These are phyloP conservation scores for Nicotiana knightiana DNA, from an alignment of 257 asterid genomes.

Conservation along the genomic window DNA sequence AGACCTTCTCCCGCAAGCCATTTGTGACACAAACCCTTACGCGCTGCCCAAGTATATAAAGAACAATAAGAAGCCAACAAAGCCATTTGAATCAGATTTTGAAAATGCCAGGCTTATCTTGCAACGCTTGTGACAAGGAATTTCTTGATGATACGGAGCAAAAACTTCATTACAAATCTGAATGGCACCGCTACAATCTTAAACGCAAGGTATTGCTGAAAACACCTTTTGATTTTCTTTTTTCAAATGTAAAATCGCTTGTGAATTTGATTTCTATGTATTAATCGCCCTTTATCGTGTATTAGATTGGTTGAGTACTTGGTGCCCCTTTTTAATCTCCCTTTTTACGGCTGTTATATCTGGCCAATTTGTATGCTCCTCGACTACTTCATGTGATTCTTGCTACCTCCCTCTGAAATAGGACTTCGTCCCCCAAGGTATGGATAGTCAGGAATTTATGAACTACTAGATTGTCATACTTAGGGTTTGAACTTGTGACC, in stretches of 20 bases:
- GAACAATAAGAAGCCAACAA: neutral
- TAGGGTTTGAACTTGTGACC: too few relatives aligned
- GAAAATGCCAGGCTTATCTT: conserved; percentile 51
- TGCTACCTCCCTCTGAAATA: too few relatives aligned
- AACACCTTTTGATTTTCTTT: neutral
- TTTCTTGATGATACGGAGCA: conserved; percentile 61
- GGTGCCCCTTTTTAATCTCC: too few relatives aligned
- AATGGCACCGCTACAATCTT: conserved; percentile 98
- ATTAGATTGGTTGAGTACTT: neutral
- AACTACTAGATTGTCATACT: too few relatives aligned
- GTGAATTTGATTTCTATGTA: neutral
- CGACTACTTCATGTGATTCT: too few relatives aligned
- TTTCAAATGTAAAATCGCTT: neutral
- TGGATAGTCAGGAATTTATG: neutral
- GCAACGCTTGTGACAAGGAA: conserved; percentile 89
- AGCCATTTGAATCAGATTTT: neutral
- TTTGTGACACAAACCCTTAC: neutral
- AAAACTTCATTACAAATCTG: conserved; percentile 86
- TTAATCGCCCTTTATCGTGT: neutral
- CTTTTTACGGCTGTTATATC: too few relatives aligned
- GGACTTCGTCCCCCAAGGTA: neutral
- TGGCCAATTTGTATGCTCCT: neutral
- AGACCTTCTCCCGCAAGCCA: neutral
- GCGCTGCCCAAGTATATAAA: neutral
- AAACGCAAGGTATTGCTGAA: conserved; percentile 68